Conservation (phyloP, 164 flowering plant species). For the Dillenia suffruticosa region DNA sequence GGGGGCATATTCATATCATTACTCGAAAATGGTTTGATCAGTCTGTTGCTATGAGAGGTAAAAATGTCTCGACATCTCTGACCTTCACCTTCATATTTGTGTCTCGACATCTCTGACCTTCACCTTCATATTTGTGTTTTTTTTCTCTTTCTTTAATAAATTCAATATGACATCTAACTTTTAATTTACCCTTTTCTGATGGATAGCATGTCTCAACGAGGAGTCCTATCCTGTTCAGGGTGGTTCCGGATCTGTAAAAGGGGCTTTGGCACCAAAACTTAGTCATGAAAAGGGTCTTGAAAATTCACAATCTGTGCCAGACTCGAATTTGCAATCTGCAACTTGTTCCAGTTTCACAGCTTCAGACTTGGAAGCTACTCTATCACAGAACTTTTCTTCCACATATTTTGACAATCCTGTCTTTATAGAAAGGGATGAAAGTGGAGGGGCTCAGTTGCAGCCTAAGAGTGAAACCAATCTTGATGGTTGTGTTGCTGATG, state of each 20-base stretch:
- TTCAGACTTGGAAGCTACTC: slow-evolving; percentile 46
- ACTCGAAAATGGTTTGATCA: slow-evolving; percentile 79
- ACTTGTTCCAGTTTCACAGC: slow-evolving; percentile 29
- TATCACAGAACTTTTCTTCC: slow-evolving; percentile 49
- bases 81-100: not conserved
- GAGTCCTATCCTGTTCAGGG: slow-evolving; percentile 69
- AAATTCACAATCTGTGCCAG: slow-evolving; percentile 25
- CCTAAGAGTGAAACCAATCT: slow-evolving; percentile 28
- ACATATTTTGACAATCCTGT: slow-evolving; percentile 30
- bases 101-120: not conserved
- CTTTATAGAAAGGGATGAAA: slow-evolving; percentile 27
- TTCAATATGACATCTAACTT: slow-evolving; percentile 12
- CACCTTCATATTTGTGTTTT: not conserved
- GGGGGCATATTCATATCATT: slow-evolving; percentile 82
- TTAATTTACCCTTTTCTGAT: slow-evolving; percentile 13
- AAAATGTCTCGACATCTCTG: not conserved
- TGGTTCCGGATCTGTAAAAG: slow-evolving; percentile 22
- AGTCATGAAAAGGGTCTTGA: slow-evolving; percentile 33
- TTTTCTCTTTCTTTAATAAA: not conserved
- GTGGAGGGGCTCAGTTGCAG: slow-evolving; percentile 24
- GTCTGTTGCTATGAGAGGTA: slow-evolving; percentile 79
- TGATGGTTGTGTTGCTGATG: slow-evolving; percentile 74
- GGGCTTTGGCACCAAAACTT: slow-evolving; percentile 18
- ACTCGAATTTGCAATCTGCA: slow-evolving; percentile 29
- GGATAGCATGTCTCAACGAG: slow-evolving; percentile 82